These are phyloP conservation scores for Colletotrichum incanum DNA, from an alignment of 2,329 filamentous ascomycete genomes.

Conservation along the genomic window DNA sequence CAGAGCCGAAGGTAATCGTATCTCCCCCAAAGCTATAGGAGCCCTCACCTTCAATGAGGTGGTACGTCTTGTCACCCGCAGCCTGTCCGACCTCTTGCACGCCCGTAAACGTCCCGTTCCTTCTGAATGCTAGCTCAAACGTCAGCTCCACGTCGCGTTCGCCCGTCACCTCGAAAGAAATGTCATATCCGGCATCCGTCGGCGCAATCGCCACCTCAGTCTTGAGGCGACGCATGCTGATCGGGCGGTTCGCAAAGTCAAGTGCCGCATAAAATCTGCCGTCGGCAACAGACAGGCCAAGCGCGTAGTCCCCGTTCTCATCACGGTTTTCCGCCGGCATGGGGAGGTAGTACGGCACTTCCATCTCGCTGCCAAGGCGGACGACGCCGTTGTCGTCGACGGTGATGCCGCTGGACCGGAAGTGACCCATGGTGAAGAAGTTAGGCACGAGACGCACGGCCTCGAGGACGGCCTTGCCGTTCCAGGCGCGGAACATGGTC, in stretches of 20 bases:
- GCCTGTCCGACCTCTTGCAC: constrained; percentile 16
- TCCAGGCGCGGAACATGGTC: constrained; percentile 45
- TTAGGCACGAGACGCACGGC: constrained; percentile 43
- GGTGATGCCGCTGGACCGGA: constrained; percentile 43
- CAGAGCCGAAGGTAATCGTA: constrained; percentile 43
- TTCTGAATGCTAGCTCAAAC: constrained; percentile 44
- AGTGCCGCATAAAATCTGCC: constrained; percentile 44
- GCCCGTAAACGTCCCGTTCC: constrained; percentile 37
- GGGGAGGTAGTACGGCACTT: constrained; percentile 45
- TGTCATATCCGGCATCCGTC: constrained; percentile 40
- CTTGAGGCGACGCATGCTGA: constrained; percentile 42
- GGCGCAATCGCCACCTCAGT: constrained; percentile 41
- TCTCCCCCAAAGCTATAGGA: constrained; percentile 41
- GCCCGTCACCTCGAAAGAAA: constrained; percentile 43
- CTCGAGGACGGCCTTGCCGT: constrained; percentile 42
- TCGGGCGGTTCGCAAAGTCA: constrained; percentile 44
- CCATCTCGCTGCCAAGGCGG: constrained; percentile 40
- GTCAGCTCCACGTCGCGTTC: constrained; percentile 45
- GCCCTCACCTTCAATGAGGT: constrained; percentile 41
- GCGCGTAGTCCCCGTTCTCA: constrained; percentile 39
- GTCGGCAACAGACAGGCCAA: constrained; percentile 41
- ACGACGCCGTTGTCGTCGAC: constrained; percentile 26
- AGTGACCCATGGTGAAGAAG: constrained; percentile 47
- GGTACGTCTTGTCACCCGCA: constrained; percentile 32
- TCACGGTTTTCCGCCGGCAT: constrained; percentile 42